Conservation (phyloP, 2,329 filamentous ascomycete genomes). For the Paecilomyces dactylethromorphus region DNA sequence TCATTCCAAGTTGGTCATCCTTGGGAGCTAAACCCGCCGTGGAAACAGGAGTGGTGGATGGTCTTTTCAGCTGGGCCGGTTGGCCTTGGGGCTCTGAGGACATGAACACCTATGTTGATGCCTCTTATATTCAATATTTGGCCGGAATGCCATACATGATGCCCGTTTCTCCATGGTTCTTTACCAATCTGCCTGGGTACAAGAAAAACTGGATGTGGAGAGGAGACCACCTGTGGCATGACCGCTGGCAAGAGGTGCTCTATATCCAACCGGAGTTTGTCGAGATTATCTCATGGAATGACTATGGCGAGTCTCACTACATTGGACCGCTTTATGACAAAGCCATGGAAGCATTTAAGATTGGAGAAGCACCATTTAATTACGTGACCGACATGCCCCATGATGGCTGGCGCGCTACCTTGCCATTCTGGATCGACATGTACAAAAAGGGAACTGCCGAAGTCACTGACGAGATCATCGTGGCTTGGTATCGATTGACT, state of each 20-base stretch:
- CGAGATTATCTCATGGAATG: no score
- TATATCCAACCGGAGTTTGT: no score
- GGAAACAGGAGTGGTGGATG: constrained; percentile 26
- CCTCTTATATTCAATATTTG: constrained; percentile 30
- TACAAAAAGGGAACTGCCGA: no score
- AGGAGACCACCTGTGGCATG: constrained; percentile 55
- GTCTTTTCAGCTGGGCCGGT: constrained; percentile 38
- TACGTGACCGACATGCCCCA: no score
- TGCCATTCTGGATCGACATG: no score
- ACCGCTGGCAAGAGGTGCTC: constrained; percentile 50
- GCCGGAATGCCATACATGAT: constrained; percentile 21
- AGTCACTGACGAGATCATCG: no score
- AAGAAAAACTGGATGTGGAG: constrained; percentile 59
- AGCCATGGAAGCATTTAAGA: no score
- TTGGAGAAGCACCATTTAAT: no score
- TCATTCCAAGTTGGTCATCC: constrained; percentile 12
- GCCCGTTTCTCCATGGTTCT: constrained; percentile 53
- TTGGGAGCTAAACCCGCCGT: constrained; percentile 17
- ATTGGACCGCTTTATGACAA: no score
- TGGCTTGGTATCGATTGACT: no score
- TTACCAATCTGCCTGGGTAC: constrained; percentile 50
- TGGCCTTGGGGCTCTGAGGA: constrained; percentile 35
- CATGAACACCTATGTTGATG: constrained; percentile 26
- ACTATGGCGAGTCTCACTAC: no score
- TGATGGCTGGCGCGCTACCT: no score